Base-by-base conservation (phyloP, 192 early-diverging fungal genomes). In the Helicostylum pulchrum region DNA sequence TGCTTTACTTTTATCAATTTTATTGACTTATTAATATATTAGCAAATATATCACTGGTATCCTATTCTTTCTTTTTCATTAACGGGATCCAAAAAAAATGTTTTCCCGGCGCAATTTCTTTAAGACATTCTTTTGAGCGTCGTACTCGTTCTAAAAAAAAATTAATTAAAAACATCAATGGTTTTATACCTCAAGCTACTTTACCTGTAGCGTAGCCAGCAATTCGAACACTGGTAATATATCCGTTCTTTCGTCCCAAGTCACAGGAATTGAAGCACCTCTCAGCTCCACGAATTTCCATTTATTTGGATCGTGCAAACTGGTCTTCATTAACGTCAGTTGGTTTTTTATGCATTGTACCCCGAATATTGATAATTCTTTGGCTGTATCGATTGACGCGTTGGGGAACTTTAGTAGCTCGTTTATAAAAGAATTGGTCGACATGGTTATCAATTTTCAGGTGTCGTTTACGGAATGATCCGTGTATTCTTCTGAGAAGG, bases 41-140 rank as follows among this genome's bases (percentile, higher is more conserved):
- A n/a, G n/a, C n/a, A n/a, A n/a, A n/a, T n/a, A n/a, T n/a, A n/a
- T n/a, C n/a, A n/a, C n/a, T n/a, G n/a, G 53, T 55, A 55, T 55
- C 53, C 15, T 36, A 55, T n/a, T 20, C 53, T 55, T 1, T 55
- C 53, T 55, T 55, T 55, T 55, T 55, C 53, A 31, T 55, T 31
- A 55, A 55, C 53, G 36, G 53, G 15, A 31, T 55, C 53, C 53
- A 31, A 55, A 31, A 55, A 55, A 55, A 7, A 36, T 55, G 32
- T 55, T 55, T n/a, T 55, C 53, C 36, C 53, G 53, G 36, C 53
- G 53, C 53, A 55, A 55, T 31, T 55, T 55, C 36, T 36, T 55
- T 17, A 55, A 39, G 2, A 55, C 36, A 7, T 39, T 17, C 53
- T 17, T 55, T 55, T 55, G 53, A 31, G 17, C 7, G 36, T 19